Evolutionary conservation across 192 early-diverging fungal genomes (phyloP), one percentile per base, ranked within the genome.

Genomic region (Piromyces finnis): DNA sequence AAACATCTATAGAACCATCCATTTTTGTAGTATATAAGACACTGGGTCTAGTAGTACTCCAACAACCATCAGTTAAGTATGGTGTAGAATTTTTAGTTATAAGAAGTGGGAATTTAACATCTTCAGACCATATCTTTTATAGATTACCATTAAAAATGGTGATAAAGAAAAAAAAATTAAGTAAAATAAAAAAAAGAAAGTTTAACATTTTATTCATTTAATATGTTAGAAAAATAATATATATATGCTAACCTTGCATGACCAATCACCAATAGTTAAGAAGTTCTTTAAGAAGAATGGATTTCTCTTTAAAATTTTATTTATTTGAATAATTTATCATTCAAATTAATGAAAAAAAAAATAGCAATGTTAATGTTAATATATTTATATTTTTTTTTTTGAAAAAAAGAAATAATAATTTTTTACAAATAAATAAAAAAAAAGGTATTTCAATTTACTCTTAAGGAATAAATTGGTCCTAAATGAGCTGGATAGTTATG

Each of bases 201-300:
- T n/a, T n/a, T n/a, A n/a, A n/a, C n/a, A n/a, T n/a, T n/a, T n/a
- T n/a, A n/a, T n/a, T n/a, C n/a, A n/a, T n/a, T n/a, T n/a, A n/a
- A n/a, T n/a, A n/a, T n/a, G n/a, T n/a, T n/a, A n/a, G n/a, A n/a
- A n/a, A n/a, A n/a, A n/a, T n/a, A n/a, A n/a, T n/a, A n/a, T n/a
- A n/a, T 28, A 18, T 26, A 17, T 29, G 80, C 29, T 84, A 84
- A 83, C 87, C 86, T 87, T 12, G 88, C 86, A n/a, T 41, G 85
- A 86, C 90, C 90, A 91, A 79, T 91, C 90, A 32, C 90, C 90
- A 51, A 89, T 84, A 11, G 88, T 88, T 30, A 91, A 79, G 79
- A 91, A 91, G 82, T 90, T 90, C 83, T 91, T 91, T 59, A 86
- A 82, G 81, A 91, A 91, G 82, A 91, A 91, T 28, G 90, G 89